Percentiles rank a stretch among this genome's conserved stretches.
phyloP scores from a whole-genome alignment of 495 filamentous ascomycete genomes.

The Bryoglossum gracile region DNA sequence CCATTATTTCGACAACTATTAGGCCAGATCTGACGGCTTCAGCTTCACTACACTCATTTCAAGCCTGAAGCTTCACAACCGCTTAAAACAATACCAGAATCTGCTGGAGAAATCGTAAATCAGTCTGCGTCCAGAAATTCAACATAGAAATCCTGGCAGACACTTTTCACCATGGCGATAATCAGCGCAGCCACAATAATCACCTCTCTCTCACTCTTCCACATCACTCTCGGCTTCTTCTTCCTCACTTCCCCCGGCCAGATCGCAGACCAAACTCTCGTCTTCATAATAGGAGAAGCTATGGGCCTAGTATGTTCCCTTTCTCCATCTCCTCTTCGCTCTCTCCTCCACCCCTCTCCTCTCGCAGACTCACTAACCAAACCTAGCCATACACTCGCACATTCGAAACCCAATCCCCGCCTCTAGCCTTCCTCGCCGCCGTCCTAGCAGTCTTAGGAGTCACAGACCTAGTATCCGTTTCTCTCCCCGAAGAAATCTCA shows the following conservation, averaged over 20 bases:
- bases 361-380: constrained; percentile 6
- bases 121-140: no score
- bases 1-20: no score
- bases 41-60: no score
- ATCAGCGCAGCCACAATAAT: constrained; percentile 71
- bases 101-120: no score
- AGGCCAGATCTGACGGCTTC: no score
- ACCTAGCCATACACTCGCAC: constrained; percentile 39
- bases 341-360: no score
- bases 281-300: constrained; percentile 76
- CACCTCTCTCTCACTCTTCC: constrained; percentile 70
- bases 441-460: constrained; percentile 60
- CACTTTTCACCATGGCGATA: constrained; percentile 56
- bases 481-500: constrained; percentile 61
- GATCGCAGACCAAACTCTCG: constrained; percentile 71
- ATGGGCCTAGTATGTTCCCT: constrained; percentile 76
- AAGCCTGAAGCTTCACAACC: neutral
- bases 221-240: constrained; percentile 74
- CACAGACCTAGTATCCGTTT: constrained; percentile 65
- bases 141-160: no score
- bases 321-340: no score
- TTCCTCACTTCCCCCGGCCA: constrained; percentile 62
- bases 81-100: no score
- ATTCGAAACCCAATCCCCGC: constrained; percentile 55
- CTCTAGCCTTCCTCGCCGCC: constrained; percentile 64